These are phyloP conservation scores for Zygosaccharomyces sapae DNA, from an alignment of 1,139 yeast genomes.

Conservation along the genomic window DNA sequence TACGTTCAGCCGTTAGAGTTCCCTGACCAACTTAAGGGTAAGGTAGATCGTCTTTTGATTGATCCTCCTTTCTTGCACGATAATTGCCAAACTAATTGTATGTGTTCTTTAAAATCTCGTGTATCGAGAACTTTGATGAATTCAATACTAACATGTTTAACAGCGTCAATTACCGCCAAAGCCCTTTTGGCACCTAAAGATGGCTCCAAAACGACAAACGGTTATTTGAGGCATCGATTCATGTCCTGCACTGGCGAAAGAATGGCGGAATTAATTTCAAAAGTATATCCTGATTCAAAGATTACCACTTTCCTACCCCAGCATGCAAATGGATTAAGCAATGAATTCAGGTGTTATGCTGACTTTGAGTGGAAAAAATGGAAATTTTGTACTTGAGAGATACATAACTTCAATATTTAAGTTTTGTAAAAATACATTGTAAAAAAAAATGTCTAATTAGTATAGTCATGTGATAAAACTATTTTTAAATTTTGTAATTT, in stretches of 20 bases:
- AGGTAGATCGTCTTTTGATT: constrained; percentile 68
- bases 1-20: constrained; percentile 63
- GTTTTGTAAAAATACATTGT: too few relatives aligned
- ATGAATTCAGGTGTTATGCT: constrained; percentile 85
- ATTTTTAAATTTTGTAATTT: too few relatives aligned
- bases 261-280: constrained; percentile 58
- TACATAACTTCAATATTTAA: too few relatives aligned
- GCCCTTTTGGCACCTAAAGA: constrained; percentile 48
- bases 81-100: constrained; percentile 69
- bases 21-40: constrained; percentile 54
- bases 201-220: constrained; percentile 38
- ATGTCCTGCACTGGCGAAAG: constrained; percentile 86
- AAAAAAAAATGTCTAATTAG: too few relatives aligned
- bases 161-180: constrained; percentile 61
- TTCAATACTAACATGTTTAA: constrained; percentile 10
- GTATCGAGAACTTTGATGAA: neutral
- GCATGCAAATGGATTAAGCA: constrained; percentile 79
- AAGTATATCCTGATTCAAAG: constrained; percentile 59
- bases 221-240: constrained; percentile 47
- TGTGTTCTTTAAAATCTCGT: constrained; percentile 9
- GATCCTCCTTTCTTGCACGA: constrained; percentile 87
- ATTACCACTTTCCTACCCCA: constrained; percentile 70
- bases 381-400: constrained; percentile 37
- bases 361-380: constrained; percentile 57
- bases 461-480: too few relatives aligned